These are phyloP conservation scores for Chlorella variabilis DNA, from an alignment of 163 green algal genomes.

Conservation along the genomic window DNA sequence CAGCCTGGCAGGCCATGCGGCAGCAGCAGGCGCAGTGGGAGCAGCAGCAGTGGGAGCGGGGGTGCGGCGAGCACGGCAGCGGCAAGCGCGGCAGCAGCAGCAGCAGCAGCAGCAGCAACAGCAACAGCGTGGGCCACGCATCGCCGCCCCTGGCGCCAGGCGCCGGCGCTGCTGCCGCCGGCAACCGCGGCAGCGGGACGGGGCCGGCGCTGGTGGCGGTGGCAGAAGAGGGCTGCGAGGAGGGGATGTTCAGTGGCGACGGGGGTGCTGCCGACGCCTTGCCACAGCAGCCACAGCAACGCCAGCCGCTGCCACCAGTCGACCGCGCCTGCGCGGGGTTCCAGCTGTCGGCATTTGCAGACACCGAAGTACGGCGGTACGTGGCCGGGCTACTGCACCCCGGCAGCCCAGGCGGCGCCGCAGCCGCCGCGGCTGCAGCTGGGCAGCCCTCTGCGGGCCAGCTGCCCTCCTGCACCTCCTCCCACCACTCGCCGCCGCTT, in stretches of 20 bases:
- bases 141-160: too few species aligned
- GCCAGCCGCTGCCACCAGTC: too few species aligned
- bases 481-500: not conserved
- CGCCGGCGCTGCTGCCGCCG: too few species aligned
- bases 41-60: not conserved
- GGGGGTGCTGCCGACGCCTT: too few species aligned
- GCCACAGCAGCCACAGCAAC: too few species aligned
- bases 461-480: not conserved
- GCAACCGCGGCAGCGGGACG: too few species aligned
- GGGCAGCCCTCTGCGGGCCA: not conserved
- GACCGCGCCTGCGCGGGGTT: too few species aligned
- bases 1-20: constrained; percentile 5
- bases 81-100: not conserved
- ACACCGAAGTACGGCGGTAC: constrained; percentile 1
- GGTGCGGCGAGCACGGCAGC: too few species aligned
- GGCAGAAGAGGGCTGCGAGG: too few species aligned
- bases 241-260: not conserved
- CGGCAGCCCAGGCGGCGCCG: not conserved
- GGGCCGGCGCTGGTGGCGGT: too few species aligned
- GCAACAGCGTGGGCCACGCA: not conserved
- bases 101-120: not conserved
- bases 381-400: not conserved
- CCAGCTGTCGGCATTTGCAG: not conserved
- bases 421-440: not conserved
- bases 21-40: not conserved